phyloP scores from a whole-genome alignment of 345 rosid species.

The Eucalyptus polybractea region DNA sequence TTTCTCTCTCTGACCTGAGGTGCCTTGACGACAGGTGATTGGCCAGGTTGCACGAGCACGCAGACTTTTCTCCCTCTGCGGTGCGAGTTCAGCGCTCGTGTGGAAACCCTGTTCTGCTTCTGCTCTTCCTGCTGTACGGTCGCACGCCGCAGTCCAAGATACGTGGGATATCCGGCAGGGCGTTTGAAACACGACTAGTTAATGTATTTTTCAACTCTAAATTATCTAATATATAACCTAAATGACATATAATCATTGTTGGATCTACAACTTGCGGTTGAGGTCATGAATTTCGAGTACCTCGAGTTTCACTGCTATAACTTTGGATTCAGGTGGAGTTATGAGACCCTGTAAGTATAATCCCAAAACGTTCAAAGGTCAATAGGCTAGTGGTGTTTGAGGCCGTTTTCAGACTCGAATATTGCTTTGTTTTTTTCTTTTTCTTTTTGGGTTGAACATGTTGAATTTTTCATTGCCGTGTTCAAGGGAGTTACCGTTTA shows the following conservation, averaged over 20 bases:
- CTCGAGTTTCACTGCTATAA: accelerated
- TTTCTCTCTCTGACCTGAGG: not conserved
- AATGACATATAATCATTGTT: not conserved
- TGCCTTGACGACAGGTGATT: not conserved
- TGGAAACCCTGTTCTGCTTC: not conserved
- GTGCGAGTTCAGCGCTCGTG: not conserved
- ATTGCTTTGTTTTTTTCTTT: not conserved
- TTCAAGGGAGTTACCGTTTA: not conserved
- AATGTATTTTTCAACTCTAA: not conserved
- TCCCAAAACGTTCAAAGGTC: not conserved
- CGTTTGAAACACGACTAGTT: not conserved
- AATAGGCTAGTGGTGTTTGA: not conserved
- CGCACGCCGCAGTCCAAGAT: not conserved
- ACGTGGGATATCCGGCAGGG: not conserved
- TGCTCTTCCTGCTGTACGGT: not conserved
- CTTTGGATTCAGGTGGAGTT: not conserved
- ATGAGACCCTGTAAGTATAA: not conserved
- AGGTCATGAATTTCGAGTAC: not conserved
- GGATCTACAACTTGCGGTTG: not conserved
- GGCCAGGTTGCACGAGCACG: not conserved
- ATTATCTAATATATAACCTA: not conserved
- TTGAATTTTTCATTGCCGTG: not conserved
- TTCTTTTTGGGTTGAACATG: not conserved
- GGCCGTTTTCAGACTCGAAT: not conserved
- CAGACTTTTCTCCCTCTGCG: not conserved